Conservation (phyloP, 306 rosid genomes). For the Ormosia emarginata region DNA sequence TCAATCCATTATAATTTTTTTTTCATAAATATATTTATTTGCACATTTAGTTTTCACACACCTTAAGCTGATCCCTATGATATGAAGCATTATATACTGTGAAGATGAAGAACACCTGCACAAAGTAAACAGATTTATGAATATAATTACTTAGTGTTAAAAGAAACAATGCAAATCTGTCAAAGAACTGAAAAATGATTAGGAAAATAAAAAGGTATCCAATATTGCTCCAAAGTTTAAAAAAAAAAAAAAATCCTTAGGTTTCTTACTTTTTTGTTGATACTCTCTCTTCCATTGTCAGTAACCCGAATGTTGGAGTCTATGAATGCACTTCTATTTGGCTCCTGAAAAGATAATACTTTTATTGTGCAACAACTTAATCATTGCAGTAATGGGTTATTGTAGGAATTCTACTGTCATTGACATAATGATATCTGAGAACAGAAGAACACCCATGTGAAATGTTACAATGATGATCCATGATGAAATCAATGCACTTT, state of each 20-base stretch:
- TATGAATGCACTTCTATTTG: conserved; percentile 71
- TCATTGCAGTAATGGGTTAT: background rate
- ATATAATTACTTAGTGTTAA: background rate
- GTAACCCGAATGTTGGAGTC: conserved; percentile 67
- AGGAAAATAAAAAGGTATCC: background rate
- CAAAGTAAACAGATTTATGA: conserved; percentile 21
- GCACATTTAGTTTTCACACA: conserved; percentile 25
- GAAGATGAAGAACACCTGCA: conserved; percentile 68
- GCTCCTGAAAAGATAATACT: conserved; percentile 50
- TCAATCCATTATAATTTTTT: conserved; percentile 17
- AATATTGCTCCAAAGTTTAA: background rate
- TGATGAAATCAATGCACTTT: background rate
- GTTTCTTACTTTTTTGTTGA: conserved; percentile 56
- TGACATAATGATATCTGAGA: background rate
- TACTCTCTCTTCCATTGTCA: conserved; percentile 78
- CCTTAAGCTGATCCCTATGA: conserved; percentile 79
- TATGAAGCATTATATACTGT: conserved; percentile 64
- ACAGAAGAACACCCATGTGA: background rate
- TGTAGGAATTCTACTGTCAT: background rate
- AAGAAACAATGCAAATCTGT: background rate
- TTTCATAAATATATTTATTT: background rate
- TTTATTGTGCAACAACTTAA: background rate
- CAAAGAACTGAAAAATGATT: background rate
- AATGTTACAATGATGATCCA: background rate
- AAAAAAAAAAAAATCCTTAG: too few species aligned